phyloP scores from a whole-genome alignment of 257 asterid genomes.

The Fraxinus anomala region DNA sequence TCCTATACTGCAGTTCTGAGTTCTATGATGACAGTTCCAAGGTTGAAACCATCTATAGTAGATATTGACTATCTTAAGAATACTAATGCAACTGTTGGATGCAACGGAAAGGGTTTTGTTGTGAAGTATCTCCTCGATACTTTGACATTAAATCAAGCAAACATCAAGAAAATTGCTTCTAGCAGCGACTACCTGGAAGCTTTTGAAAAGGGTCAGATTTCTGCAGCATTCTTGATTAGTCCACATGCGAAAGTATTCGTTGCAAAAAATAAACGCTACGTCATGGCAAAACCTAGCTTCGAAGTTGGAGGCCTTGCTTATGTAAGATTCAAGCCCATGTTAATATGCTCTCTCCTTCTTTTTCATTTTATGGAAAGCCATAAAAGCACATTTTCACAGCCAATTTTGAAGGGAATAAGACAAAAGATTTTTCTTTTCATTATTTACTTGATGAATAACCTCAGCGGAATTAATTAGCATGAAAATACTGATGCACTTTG shows the following conservation, averaged over 20 bases:
- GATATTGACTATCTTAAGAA: conserved; percentile 42
- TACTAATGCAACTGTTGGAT: conserved; percentile 54
- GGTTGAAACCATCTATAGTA: conserved; percentile 45
- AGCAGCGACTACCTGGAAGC: conserved; percentile 44
- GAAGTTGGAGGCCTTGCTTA: conserved; percentile 74
- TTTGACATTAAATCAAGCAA: conserved; percentile 41
- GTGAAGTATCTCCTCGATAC: conserved; percentile 35
- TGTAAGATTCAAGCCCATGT: conserved; percentile 41
- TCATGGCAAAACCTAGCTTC: conserved; percentile 46
- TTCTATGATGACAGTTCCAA: conserved; percentile 58
- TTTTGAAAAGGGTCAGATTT: conserved; percentile 46
- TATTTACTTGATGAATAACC: no score
- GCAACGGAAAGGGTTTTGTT: conserved; percentile 54
- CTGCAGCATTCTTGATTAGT: conserved; percentile 63
- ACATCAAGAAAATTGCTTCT: conserved; percentile 34
- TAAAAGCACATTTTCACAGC: no score
- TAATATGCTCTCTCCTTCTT: background rate
- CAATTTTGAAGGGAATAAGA: no score
- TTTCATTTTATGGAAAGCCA: no score
- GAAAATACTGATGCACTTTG: background rate
- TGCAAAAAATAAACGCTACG: conserved; percentile 43
- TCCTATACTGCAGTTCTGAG: conserved; percentile 65
- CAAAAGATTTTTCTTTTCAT: no score
- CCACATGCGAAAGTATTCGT: conserved; percentile 67
- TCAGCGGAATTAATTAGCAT: background rate